Conservation (phyloP, 768 basidiomycete genomes). For the Serpula lacrymans region DNA sequence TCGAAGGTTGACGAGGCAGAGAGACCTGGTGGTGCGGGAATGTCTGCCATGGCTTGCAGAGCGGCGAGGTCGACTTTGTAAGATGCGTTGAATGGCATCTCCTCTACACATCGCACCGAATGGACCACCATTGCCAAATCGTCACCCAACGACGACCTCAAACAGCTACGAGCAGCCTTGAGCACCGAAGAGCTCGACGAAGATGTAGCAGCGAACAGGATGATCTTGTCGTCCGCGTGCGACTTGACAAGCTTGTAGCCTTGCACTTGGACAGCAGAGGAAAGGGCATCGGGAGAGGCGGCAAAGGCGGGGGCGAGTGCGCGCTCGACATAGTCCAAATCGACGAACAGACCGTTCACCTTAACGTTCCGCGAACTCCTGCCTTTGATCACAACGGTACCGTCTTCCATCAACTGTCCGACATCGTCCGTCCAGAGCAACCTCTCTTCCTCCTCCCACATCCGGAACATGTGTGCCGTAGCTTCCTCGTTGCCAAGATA, state of each 20-base stretch:
- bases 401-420: conserved; percentile 23
- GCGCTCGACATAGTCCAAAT: conserved; percentile 25
- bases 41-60: conserved; percentile 24
- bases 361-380: conserved; percentile 28
- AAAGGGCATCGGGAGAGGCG: conserved; percentile 55
- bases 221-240: conserved; percentile 19
- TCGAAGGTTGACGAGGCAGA: no score
- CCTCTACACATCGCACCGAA: conserved; percentile 19
- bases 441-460: conserved; percentile 18
- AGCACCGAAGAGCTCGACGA: conserved; percentile 17
- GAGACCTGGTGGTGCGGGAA: conserved; percentile 4
- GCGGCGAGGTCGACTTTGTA: conserved; percentile 26
- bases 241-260: conserved; percentile 28
- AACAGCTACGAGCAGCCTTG: conserved; percentile 18
- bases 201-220: conserved; percentile 19
- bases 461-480: conserved; percentile 25
- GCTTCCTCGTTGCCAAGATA: conserved; percentile 25
- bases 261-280: conserved; percentile 15
- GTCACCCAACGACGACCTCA: conserved; percentile 14
- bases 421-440: conserved; percentile 28
- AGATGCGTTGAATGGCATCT: conserved; percentile 28
- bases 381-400: conserved; percentile 22
- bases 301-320: conserved; percentile 21
- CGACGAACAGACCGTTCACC: conserved; percentile 25
- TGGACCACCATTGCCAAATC: conserved; percentile 20